Evolutionary conservation across 257 asterid genomes (phyloP), one percentile per base, ranked within the genome.

Genomic region (Nicotiana obtusifolia): DNA sequence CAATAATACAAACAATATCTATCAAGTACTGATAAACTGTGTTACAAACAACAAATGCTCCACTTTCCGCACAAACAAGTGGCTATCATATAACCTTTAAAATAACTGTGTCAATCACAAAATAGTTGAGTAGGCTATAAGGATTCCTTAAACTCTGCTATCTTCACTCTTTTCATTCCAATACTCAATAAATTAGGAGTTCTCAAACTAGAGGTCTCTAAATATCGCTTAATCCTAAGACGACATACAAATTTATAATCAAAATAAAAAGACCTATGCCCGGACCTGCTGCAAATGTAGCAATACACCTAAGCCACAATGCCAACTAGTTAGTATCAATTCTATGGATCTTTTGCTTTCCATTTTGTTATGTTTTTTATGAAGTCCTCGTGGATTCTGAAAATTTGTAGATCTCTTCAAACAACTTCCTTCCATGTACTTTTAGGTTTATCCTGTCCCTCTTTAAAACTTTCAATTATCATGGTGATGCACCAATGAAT

Each of bases 1-100:
- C 57, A 71, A 71, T 47, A 10, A 71, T 71, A 71, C 35, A 47
- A 71, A 22, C 59, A 71, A 71, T 47, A 71, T 47, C 16, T 20
- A 20, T 19, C 78, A 71, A 22, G 61, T 33, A 37, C 33, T 20
- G 56, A 69, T 10, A 41, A 37, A 20, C 77, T 54, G 5, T 41
- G 77, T 11, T n/a, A 69, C 5, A 41, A 69, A 69, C 77, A 71
- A 71, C 28, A 71, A 37, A 41, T 71, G 59, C 44, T 71, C 78
- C 60, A 22, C 20, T 44, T 0, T 71, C 41, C 47, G 60, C 78
- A 71, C 60, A 71, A 41, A 71, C 78, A 71, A 22, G 78, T 8
- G 37, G 37, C 60, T 6, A 44, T 31, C 78, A 44, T 71, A 22
- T 44, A 15, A 41, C 44, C 35, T 64, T 71, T 71, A 14, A 71